Conservation (phyloP, 192 early-diverging fungal species). For the Neocallimastix lanati region DNA sequence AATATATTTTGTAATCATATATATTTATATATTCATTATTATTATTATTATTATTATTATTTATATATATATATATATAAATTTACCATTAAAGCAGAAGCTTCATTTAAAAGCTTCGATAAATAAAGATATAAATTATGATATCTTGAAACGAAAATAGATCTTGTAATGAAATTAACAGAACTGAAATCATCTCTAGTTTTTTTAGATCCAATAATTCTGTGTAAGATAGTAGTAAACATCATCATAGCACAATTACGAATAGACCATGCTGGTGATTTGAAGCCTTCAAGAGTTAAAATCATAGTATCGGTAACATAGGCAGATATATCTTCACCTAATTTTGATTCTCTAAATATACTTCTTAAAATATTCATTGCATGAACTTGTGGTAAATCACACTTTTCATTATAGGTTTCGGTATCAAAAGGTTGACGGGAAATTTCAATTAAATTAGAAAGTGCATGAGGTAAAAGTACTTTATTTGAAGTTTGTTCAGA, state of each 20-base stretch:
- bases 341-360: slow-evolving; percentile 60
- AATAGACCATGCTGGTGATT: slow-evolving; percentile 68
- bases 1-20: too few species aligned
- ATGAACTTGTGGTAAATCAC: slow-evolving; percentile 83
- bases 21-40: too few species aligned
- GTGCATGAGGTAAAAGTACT: slow-evolving; percentile 38
- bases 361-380: slow-evolving; percentile 74
- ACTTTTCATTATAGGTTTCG: slow-evolving; percentile 31
- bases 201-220: slow-evolving; percentile 70
- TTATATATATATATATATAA: too few species aligned
- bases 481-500: slow-evolving; percentile 42
- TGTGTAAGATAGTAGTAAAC: slow-evolving; percentile 65
- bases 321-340: slow-evolving; percentile 54
- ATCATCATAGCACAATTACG: slow-evolving; percentile 87
- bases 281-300: slow-evolving; percentile 61
- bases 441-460: slow-evolving; percentile 50
- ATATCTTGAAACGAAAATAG: slow-evolving; percentile 78
- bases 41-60: too few species aligned
- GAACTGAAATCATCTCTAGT: slow-evolving; percentile 45
- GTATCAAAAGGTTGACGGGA: slow-evolving; percentile 13
- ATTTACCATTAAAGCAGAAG: background rate
- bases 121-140: slow-evolving; percentile 61
- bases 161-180: slow-evolving; percentile 58
- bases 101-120: slow-evolving; percentile 15
- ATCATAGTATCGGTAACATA: slow-evolving; percentile 60